These are phyloP conservation scores for Gaeumannomyces tritici DNA, from an alignment of 2,329 filamentous ascomycete species.

Conservation along the genomic window DNA sequence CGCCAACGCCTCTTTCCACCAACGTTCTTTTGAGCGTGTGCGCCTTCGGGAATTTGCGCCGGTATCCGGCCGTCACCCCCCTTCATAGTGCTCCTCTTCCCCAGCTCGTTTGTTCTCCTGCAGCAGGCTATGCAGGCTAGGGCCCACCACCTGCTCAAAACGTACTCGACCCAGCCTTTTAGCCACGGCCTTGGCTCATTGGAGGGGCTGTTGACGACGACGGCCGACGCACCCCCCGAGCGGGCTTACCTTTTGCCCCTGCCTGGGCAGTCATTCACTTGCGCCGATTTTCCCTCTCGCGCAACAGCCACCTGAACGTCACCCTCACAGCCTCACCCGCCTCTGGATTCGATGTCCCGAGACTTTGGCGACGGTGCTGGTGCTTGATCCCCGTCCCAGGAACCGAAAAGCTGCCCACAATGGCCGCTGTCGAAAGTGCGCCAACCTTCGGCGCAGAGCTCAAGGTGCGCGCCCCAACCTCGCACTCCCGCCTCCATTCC, in stretches of 20 bases:
- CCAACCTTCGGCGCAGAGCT: conserved; percentile 89
- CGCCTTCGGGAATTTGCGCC: not conserved
- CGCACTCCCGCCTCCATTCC: not conserved
- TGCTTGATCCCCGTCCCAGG: not conserved
- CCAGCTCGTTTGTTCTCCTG: not conserved
- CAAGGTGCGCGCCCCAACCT: conserved; percentile 50
- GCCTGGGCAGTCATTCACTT: not conserved
- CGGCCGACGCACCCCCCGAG: not conserved
- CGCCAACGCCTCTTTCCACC: not conserved
- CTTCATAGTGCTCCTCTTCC: not conserved
- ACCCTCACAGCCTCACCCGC: too few species aligned
- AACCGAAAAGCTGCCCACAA: not conserved
- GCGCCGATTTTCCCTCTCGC: not conserved
- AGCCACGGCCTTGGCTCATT: conserved; percentile 5
- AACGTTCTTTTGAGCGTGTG: not conserved
- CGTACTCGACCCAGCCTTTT: conserved; percentile 1
- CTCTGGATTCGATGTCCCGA: not conserved
- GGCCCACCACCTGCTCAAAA: conserved; percentile 2
- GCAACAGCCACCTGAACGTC: not conserved
- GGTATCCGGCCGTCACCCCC: not conserved
- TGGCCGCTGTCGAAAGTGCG: conserved; percentile 45
- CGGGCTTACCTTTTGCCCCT: not conserved
- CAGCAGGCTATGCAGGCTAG: conserved; percentile 1
- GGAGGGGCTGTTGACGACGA: conserved; percentile 6
- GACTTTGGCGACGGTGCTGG: not conserved